Base-by-base conservation (phyloP, 495 filamentous ascomycete genomes). In the Echria macrotheca region DNA sequence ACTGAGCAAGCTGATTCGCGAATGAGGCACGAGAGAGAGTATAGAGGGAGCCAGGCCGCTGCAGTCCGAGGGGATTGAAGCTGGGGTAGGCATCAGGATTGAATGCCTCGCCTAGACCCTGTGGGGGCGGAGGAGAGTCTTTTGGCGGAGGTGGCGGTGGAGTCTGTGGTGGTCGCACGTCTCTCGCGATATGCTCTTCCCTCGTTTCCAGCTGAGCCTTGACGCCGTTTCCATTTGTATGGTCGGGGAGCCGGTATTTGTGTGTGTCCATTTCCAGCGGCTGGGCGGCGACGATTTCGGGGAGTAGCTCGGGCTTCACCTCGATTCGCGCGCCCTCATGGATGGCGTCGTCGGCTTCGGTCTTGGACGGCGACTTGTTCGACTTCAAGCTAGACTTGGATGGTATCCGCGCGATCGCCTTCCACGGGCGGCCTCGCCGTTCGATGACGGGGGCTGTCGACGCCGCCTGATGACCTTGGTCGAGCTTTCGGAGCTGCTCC, bases 1-100 rank as follows among this genome's bases (percentile, higher is more conserved):
- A 72, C 54, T 91, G 86, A 14, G 86, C 84, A 19, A 96, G 78
- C 64, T 98, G 93, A 53, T 87, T 90, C 19, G 87, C 84, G 59
- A 98, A 95, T 0, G 90, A 93, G 31, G 82, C 83, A 25, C 90
- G 83, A 4, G 89, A 93, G 52, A 98, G 77, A 0, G 91, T 93
- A 63, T 89, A 95, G 24, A 94, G 84, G 4, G 89, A 94, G 14
- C 84, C 81, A 4, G 87, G 71, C n/a, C 88, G 76, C 8, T 73
- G 69, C 24, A 78, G 66, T 15, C 76, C 73, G 15, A 79, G 68
- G 4, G 76, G 74, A 40, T 77, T 80, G 46, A 79, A 79, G 49
- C 68, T 69, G 24, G 71, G 47, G 40, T 70, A 54, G 11, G 63
- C 58, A 52, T 76, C 71, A 5, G 66, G 64, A 18, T 63, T 57